Percentiles rank a stretch among this genome's conserved stretches.
Conservation (phyloP, 2,329 filamentous ascomycete species). For the Apiospora aurea region DNA sequence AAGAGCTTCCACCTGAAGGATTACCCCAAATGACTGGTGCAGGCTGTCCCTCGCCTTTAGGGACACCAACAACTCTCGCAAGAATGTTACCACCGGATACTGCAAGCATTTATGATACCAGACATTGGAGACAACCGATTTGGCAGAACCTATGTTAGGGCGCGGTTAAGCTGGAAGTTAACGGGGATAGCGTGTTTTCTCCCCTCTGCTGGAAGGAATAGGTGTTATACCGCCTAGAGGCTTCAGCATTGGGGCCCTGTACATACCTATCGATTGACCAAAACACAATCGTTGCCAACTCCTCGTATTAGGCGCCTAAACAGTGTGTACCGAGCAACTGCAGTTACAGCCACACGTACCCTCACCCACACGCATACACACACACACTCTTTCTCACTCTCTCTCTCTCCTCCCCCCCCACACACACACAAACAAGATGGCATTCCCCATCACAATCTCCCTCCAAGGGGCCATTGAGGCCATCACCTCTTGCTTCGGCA, state of each 20-base stretch:
- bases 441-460: background rate
- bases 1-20: conserved; percentile 97
- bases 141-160: background rate
- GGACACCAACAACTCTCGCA: background rate
- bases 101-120: background rate
- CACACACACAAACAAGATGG: conserved; percentile 4
- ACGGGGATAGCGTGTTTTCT: background rate
- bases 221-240: background rate
- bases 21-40: conserved; percentile 61
- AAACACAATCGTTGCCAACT: background rate
- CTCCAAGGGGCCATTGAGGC: conserved; percentile 1
- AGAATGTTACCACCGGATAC: background rate
- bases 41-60: background rate
- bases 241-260: background rate
- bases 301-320: background rate
- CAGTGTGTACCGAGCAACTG: background rate
- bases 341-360: background rate
- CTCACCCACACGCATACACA: background rate
- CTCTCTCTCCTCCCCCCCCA: no score
- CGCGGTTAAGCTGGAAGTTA: background rate
- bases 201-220: background rate
- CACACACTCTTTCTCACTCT: no score
- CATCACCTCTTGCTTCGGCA: conserved; percentile 7
- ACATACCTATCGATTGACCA: background rate
- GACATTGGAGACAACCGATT: background rate